Evolutionary conservation across 495 filamentous ascomycete species (phyloP).

Genomic region (Penicillium goetzii): DNA sequence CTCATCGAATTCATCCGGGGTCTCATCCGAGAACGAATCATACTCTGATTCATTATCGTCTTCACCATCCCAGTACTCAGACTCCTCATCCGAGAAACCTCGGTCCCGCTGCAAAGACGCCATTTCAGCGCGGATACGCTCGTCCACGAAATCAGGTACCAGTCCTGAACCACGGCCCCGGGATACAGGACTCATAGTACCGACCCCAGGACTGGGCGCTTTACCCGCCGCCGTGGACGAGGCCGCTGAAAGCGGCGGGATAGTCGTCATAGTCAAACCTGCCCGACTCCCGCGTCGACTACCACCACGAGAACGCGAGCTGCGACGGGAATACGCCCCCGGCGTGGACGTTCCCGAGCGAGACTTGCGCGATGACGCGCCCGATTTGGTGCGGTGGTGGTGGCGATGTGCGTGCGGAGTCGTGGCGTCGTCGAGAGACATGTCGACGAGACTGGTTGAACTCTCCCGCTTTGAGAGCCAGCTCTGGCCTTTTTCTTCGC

Average conservation of each 20-base stretch:
- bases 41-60: slow-evolving; percentile 32
- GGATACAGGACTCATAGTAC: slow-evolving; percentile 20
- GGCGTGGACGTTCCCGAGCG: slow-evolving; percentile 48
- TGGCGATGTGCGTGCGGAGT: slow-evolving; percentile 21
- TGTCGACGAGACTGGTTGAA: slow-evolving; percentile 67
- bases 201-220: slow-evolving; percentile 9
- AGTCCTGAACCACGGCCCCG: slow-evolving; percentile 21
- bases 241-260: slow-evolving; percentile 18
- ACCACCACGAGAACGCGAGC: slow-evolving; percentile 37
- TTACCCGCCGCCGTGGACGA: slow-evolving; percentile 9
- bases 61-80: slow-evolving; percentile 19
- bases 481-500: slow-evolving; percentile 77
- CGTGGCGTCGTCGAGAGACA: slow-evolving; percentile 18
- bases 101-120: slow-evolving; percentile 34
- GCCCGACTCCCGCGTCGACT: slow-evolving; percentile 42
- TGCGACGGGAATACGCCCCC: slow-evolving; percentile 32
- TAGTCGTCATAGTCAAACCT: slow-evolving; percentile 44
- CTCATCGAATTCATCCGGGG: slow-evolving; percentile 47
- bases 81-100: slow-evolving; percentile 21
- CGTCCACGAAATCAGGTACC: slow-evolving; percentile 50
- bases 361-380: slow-evolving; percentile 31
- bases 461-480: slow-evolving; percentile 76
- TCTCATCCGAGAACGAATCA: slow-evolving; percentile 24
- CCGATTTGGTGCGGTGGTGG: slow-evolving; percentile 31
- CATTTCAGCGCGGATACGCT: slow-evolving; percentile 50